Percentiles rank a stretch among this genome's conserved stretches.
Conservation (phyloP, 805 yeast species). For the Dipodascus geniculatus region DNA sequence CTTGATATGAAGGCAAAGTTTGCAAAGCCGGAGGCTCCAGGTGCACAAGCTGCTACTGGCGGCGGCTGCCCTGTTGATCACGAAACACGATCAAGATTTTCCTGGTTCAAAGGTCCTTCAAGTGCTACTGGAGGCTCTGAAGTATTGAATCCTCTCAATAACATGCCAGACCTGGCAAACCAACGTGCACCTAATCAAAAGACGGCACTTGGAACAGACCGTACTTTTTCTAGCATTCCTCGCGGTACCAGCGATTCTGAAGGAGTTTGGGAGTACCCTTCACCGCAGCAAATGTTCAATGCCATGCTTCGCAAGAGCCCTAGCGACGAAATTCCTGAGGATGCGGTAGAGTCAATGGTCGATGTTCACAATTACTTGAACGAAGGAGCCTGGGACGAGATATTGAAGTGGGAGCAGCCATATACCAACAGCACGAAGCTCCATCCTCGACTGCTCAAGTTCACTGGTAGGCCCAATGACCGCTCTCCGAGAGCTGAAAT, state of each 20-base stretch:
- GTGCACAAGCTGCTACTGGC: not conserved
- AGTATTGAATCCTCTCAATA: constrained; percentile 65
- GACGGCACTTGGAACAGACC: constrained; percentile 64
- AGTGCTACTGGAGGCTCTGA: constrained; percentile 23
- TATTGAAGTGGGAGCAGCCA: constrained; percentile 79
- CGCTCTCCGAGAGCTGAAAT: constrained; percentile 74
- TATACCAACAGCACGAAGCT: constrained; percentile 42
- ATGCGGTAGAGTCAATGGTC: constrained; percentile 94
- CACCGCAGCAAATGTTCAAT: constrained; percentile 97
- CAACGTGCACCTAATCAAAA: constrained; percentile 72
- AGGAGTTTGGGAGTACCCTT: constrained; percentile 96
- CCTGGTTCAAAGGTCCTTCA: constrained; percentile 13
- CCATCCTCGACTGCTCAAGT: constrained; percentile 68
- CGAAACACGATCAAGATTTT: constrained; percentile 10
- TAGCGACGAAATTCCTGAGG: constrained; percentile 68
- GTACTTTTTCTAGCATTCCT: constrained; percentile 80
- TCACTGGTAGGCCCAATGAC: constrained; percentile 87
- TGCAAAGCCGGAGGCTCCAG: not conserved
- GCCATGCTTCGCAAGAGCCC: constrained; percentile 96
- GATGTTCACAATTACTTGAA: constrained; percentile 91
- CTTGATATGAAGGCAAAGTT: constrained; percentile 7
- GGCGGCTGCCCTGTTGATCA: constrained; percentile 31
- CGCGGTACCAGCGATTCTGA: constrained; percentile 52
- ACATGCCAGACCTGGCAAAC: constrained; percentile 72
- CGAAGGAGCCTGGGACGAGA: constrained; percentile 97